A percentile compares a stretch with the other conserved stretches of the same genome.
Evolutionary conservation across 345 rosid genomes (phyloP).

Genomic region (Populus ilicifolia): DNA sequence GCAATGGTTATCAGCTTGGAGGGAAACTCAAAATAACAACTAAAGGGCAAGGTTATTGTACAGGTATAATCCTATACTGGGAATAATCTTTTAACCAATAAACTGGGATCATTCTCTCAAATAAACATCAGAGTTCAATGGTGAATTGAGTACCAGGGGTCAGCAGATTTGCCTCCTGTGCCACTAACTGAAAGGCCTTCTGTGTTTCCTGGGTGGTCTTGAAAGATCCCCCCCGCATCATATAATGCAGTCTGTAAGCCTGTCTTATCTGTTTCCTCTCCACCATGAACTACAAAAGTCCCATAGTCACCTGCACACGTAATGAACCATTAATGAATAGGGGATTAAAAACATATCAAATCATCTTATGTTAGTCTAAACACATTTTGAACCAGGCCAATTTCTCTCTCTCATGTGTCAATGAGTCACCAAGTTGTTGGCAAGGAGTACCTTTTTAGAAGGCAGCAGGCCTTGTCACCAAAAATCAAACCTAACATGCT

Average conservation of each 20-base stretch:
- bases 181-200: constrained; percentile 35
- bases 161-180: constrained; percentile 32
- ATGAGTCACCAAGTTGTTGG: too few relatives aligned
- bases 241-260: constrained; percentile 26
- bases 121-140: not conserved
- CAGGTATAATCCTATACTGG: not conserved
- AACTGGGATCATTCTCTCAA: not conserved
- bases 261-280: constrained; percentile 41
- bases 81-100: not conserved
- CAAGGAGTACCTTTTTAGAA: too few relatives aligned
- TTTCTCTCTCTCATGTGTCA: too few relatives aligned
- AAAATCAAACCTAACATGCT: too few relatives aligned
- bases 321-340: constrained; percentile 1
- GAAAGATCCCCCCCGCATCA: constrained; percentile 32
- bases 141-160: constrained; percentile 34
- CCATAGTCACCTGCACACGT: constrained; percentile 66
- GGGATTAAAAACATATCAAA: not conserved
- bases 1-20: not conserved
- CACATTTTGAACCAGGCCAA: not conserved
- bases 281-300: constrained; percentile 68
- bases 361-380: not conserved
- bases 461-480: too few relatives aligned
- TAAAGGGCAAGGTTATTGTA: not conserved
- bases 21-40: not conserved
- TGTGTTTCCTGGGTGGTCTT: constrained; percentile 29